Evolutionary conservation across 2,329 filamentous ascomycete genomes (phyloP), one percentile per base, ranked within the genome.

Genomic region (Paracamarosporium sp.): DNA sequence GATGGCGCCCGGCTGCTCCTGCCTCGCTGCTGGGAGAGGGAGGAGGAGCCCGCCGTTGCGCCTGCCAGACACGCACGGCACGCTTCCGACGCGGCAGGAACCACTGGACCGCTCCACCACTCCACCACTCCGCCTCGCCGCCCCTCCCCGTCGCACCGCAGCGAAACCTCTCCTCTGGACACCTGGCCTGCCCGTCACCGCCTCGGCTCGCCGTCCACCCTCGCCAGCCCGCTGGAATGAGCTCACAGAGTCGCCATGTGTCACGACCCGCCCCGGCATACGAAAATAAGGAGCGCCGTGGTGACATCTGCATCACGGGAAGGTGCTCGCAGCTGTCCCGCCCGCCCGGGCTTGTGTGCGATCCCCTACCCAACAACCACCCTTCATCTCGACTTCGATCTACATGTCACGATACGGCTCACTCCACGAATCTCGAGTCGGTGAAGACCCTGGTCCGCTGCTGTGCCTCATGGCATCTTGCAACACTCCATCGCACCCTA

Each of bases 231-330:
- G 50, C 51, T 57, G 55, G 48, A 59, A 43, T 15, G 48, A 17
- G 50, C 28, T 51, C 54, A 38, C 17, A 13, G 15, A 30, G 25
- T 43, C 20, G 62, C 56, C 55, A 15, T 44, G 40, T 53, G 47
- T 44, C 52, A 56, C 54, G 48, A 52, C 61, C 61, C 36, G 55
- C 48, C 57, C 53, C 46, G 50, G 53, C 36, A 57, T 51, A 73
- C 70, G 70, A 73, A 64, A 70, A 71, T 54, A 53, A 68, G 53
- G 62, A 45, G 55, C 57, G 59, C 62, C 44, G 62, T 57, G 59
- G 67, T 70, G 57, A 62, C 66, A 68, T 69, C 60, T 44, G 68
- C 72, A 55, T 56, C 62, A 71, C 71, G 53, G 54, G 53, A 55
- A 60, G 56, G 58, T 53, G 46, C 53, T 56, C 47, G 55, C 48